Base-by-base conservation (phyloP, 441 rosid species). In the Eruca vesicaria region DNA sequence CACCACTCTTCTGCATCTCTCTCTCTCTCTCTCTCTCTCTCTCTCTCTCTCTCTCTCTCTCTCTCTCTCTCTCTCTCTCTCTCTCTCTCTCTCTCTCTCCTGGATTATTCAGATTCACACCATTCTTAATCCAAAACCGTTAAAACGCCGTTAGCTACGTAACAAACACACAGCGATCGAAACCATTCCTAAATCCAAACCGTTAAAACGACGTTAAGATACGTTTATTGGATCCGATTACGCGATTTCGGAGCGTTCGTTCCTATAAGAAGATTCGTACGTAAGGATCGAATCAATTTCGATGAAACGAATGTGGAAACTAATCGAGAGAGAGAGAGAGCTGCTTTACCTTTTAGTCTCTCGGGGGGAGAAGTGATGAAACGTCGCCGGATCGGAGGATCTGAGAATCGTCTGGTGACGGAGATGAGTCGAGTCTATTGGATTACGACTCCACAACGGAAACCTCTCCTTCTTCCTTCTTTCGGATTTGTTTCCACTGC, bases 1-100 rank as follows among this genome's bases (percentile, higher is more conserved):
- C 83, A 3, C 82, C 88, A 72, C 79, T 82, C 79, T 85, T 84
- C 79, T 80, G 89, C 95, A 87, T 87, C 78, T 84, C 84, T 50
- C 68, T 19, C 60, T 43, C 4, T 29, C 1, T 5, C 23, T 57
- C 12, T 66, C 72, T 48, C 69, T n/a, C n/a, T n/a, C n/a, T n/a
- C n/a, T n/a, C n/a, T n/a, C n/a, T n/a, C n/a, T n/a, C n/a, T n/a
- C n/a, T n/a, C n/a, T n/a, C n/a, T n/a, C n/a, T n/a, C n/a, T n/a
- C n/a, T n/a, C n/a, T n/a, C n/a, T n/a, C n/a, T n/a, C n/a, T n/a
- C n/a, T n/a, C n/a, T n/a, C n/a, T n/a, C n/a, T n/a, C n/a, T n/a
- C n/a, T n/a, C n/a, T n/a, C n/a, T n/a, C n/a, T n/a, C n/a, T n/a
- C n/a, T n/a, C n/a, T n/a, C n/a, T n/a, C n/a, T n/a, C n/a, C n/a